Conservation (phyloP, 2,329 filamentous ascomycete genomes). For the Sporothrix pseudoabietina region DNA sequence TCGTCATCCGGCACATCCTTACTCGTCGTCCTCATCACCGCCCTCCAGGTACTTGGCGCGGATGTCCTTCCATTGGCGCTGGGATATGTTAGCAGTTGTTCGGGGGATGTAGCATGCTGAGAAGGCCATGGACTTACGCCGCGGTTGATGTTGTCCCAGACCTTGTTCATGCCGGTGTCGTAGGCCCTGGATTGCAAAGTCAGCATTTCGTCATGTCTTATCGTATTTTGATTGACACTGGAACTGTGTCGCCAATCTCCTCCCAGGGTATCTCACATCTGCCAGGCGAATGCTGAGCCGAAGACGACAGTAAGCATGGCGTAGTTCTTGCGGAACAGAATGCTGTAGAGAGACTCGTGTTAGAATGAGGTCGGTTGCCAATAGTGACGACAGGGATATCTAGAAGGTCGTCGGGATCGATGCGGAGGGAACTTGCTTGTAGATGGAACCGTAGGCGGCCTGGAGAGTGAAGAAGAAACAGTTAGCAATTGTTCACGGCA, state of each 20-base stretch:
- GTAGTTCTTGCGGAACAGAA: conserved; percentile 82
- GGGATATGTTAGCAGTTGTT: conserved; percentile 35
- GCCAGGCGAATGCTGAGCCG: conserved; percentile 81
- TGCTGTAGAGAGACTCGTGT: conserved; percentile 54
- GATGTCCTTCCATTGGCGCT: conserved; percentile 99
- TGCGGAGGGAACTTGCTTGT: conserved; percentile 55
- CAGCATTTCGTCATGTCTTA: conserved; percentile 18
- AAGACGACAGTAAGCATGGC: conserved; percentile 89
- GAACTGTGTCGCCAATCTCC: not conserved
- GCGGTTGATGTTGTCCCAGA: conserved; percentile 90
- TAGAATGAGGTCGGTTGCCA: conserved; percentile 16
- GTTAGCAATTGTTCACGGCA: conserved; percentile 37
- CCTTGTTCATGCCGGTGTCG: conserved; percentile 75
- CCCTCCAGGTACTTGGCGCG: conserved; percentile 80
- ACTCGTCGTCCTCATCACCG: conserved; percentile 68
- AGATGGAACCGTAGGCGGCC: conserved; percentile 52
- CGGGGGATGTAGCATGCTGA: not conserved
- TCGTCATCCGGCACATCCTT: conserved; percentile 33
- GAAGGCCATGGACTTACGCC: conserved; percentile 65
- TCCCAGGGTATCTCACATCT: conserved; percentile 69
- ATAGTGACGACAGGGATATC: not conserved
- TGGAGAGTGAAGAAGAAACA: conserved; percentile 40
- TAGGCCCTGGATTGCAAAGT: conserved; percentile 64
- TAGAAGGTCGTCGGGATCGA: conserved; percentile 9
- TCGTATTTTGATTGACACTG: not conserved